phyloP scores from a whole-genome alignment of 2,329 filamentous ascomycete genomes.

The Pleurostoma richardsiae region DNA sequence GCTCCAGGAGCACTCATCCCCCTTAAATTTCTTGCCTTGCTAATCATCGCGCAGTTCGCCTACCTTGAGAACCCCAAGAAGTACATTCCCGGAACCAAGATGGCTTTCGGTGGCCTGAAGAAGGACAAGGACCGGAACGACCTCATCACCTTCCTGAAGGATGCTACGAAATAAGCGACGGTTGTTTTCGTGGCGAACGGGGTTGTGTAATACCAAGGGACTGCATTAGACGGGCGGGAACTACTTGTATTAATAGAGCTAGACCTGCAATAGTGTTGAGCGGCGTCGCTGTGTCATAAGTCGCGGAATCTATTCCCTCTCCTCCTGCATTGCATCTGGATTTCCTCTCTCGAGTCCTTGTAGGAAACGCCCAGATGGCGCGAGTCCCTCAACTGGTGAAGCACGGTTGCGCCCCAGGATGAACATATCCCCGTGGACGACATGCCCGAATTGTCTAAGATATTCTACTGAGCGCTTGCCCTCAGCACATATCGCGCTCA shows the following conservation, averaged over 20 bases:
- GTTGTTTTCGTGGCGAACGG: not conserved
- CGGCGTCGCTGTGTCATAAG: slow-evolving; percentile 9
- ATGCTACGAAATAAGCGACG: slow-evolving; percentile 60
- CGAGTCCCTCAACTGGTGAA: too few relatives aligned
- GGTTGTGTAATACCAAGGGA: slow-evolving; percentile 9
- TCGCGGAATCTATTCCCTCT: not conserved
- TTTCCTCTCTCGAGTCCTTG: not conserved
- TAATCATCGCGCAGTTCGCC: slow-evolving; percentile 52
- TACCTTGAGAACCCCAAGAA: slow-evolving; percentile 99
- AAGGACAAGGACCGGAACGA: slow-evolving; percentile 99
- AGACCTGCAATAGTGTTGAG: slow-evolving; percentile 6
- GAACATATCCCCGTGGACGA: too few relatives aligned
- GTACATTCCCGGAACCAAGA: slow-evolving; percentile 99
- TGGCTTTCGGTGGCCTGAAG: slow-evolving; percentile 99
- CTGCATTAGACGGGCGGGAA: slow-evolving; percentile 12
- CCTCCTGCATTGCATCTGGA: not conserved
- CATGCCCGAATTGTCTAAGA: too few relatives aligned
- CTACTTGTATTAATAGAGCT: slow-evolving; percentile 11
- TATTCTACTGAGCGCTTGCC: too few relatives aligned
- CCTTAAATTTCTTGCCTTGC: too few relatives aligned
- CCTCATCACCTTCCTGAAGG: slow-evolving; percentile 81
- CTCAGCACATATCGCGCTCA: too few relatives aligned
- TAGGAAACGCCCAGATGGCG: too few relatives aligned
- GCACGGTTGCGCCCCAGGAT: too few relatives aligned
- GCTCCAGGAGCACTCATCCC: too few relatives aligned